Evolutionary conservation across 441 rosid genomes (phyloP).

Genomic region (Euphorbia celastroides): DNA sequence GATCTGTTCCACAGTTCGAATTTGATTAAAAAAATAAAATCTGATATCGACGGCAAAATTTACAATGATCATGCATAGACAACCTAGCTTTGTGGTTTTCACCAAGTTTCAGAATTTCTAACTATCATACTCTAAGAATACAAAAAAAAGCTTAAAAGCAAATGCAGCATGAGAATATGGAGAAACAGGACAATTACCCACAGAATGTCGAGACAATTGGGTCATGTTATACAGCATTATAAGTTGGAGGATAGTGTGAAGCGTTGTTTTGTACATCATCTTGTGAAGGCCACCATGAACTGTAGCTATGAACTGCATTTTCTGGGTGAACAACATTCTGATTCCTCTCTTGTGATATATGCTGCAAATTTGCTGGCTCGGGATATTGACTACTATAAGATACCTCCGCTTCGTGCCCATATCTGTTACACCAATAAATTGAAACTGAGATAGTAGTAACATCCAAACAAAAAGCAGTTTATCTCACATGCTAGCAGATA

Average conservation of each 20-base stretch:
- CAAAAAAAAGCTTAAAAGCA: background rate
- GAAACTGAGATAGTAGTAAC: background rate
- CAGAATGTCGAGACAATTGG: no score
- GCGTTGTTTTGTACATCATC: constrained; percentile 15
- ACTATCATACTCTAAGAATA: background rate
- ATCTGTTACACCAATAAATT: constrained; percentile 23
- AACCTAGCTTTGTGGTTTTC: background rate
- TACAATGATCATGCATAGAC: background rate
- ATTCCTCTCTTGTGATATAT: constrained; percentile 17
- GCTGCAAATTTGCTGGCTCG: constrained; percentile 23
- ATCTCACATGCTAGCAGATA: background rate
- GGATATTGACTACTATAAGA: constrained; percentile 9
- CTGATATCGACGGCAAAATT: background rate
- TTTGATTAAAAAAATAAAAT: background rate
- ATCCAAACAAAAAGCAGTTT: background rate
- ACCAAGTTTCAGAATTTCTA: background rate
- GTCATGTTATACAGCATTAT: no score
- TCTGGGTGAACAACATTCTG: constrained; percentile 24
- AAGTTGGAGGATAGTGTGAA: constrained; percentile 16
- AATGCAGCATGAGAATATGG: background rate
- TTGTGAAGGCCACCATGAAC: constrained; percentile 14
- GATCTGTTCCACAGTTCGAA: background rate
- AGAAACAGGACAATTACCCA: no score
- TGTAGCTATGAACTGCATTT: constrained; percentile 18
- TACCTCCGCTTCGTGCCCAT: constrained; percentile 22